Evolutionary conservation across 225 moss, liverwort and hornwort species (phyloP), one percentile per base, ranked within the genome.

Genomic region (Thuidium tamariscinum): DNA sequence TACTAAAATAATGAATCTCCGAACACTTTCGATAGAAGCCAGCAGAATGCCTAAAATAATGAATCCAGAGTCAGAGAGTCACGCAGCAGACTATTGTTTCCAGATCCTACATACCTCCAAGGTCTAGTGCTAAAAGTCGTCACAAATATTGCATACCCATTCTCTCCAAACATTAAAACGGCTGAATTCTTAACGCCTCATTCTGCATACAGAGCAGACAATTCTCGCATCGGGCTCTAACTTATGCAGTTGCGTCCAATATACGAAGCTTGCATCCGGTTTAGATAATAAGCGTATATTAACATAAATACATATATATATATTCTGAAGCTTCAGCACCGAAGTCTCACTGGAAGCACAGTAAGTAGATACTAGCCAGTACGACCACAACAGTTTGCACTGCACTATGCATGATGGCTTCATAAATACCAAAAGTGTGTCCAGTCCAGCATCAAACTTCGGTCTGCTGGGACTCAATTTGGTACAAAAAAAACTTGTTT

Each of bases 341-440:
- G 39, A 6, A 15, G 56, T 66, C 80, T 77, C 68, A 63, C 81
- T 41, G 65, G 46, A 34, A 26, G 79, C 41, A 52, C 71, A 41
- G 49, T 10, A 49, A 61, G 37, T 49, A 51, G 60, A 60, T 48
- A 13, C 84, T 46, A 49, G 44, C 73, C 84, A 84, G 57, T 78
- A 18, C 79, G 42, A 29, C 46, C 67, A 69, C 68, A 67, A 37
- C 48, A 41, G 70, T 60, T 68, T 57, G 49, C 13, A 66, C 48
- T 32, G 71, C 36, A 80, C 49, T 42, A 27, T 7, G 65, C 75
- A 55, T 42, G 52, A 72, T 10, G 13, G 88, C 84, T 79, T 80
- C 84, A 84, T 55, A 73, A 55, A 84, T 65, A 84, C 80, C 65
- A 84, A 88, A 71, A 84, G 57, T 64, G 74, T 42, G 83, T 64